Conservation (phyloP, 2,329 filamentous ascomycete genomes). For the Calonectria crousiana region DNA sequence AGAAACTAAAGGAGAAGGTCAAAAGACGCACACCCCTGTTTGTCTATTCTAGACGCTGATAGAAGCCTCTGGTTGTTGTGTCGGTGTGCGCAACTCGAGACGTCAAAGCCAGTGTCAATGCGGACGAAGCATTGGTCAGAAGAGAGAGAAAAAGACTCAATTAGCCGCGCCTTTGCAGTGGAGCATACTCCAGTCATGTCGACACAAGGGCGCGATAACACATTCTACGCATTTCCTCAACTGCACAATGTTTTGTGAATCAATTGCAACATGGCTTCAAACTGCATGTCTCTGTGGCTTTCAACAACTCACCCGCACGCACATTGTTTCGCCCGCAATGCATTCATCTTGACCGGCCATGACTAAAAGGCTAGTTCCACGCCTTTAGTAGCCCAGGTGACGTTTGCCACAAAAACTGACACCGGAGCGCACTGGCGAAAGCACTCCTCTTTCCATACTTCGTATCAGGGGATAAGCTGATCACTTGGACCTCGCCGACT, state of each 20-base stretch:
- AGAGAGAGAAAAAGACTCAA: slow-evolving; percentile 4
- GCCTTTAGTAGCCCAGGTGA: not conserved
- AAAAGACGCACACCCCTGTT: not conserved
- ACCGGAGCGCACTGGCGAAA: not conserved
- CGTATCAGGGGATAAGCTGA: not conserved
- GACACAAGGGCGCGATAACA: not conserved
- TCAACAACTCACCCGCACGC: too few species aligned
- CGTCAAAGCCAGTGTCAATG: not conserved
- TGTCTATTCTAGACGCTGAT: not conserved
- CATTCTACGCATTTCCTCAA: not conserved
- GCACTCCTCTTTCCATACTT: not conserved
- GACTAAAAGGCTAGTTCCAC: not conserved
- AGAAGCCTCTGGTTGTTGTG: not conserved
- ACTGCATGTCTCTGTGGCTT: not conserved
- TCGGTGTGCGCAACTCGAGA: not conserved
- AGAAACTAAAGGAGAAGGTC: not conserved
- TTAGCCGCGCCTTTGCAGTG: slow-evolving; percentile 1
- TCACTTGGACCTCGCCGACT: not conserved
- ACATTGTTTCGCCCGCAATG: not conserved
- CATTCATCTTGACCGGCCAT: not conserved
- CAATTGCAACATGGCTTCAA: not conserved
- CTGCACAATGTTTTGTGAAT: not conserved
- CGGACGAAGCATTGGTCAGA: not conserved
- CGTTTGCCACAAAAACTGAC: not conserved
- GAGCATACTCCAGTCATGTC: not conserved